A percentile compares a stretch with the other conserved stretches of the same genome.
phyloP scores from a whole-genome alignment of 2,329 filamentous ascomycete genomes.

The Zasmidium cellare region DNA sequence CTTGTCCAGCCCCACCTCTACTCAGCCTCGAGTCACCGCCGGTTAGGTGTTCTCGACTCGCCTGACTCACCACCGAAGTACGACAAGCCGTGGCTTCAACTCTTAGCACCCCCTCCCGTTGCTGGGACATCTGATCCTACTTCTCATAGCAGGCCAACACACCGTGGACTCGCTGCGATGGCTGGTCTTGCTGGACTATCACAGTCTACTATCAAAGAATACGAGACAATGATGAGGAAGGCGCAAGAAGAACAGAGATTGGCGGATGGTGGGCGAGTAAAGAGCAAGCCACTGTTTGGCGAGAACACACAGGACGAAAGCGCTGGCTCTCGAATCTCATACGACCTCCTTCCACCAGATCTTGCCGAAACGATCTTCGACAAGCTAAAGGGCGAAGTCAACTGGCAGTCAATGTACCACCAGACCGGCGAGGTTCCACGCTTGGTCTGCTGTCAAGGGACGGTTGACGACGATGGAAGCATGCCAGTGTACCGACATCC shows the following conservation, averaged over 20 bases:
- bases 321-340: slow-evolving; percentile 72
- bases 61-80: slow-evolving; percentile 7
- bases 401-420: slow-evolving; percentile 91
- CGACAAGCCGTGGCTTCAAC: slow-evolving; percentile 20
- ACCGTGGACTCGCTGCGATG: slow-evolving; percentile 15
- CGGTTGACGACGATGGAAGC: slow-evolving; percentile 70
- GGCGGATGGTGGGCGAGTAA: background rate
- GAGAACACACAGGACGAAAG: slow-evolving; percentile 46
- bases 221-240: slow-evolving; percentile 14
- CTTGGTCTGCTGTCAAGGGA: slow-evolving; percentile 85
- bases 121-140: background rate
- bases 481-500: slow-evolving; percentile 95
- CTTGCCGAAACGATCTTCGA: slow-evolving; percentile 63
- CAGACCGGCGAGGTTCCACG: slow-evolving; percentile 88
- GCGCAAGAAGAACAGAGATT: slow-evolving; percentile 2
- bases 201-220: slow-evolving; percentile 11
- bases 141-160: background rate
- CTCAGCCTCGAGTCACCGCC: slow-evolving; percentile 16
- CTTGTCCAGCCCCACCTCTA: slow-evolving; percentile 18
- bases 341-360: slow-evolving; percentile 63
- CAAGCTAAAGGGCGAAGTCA: slow-evolving; percentile 69
- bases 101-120: slow-evolving; percentile 10
- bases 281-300: slow-evolving; percentile 28
- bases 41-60: slow-evolving; percentile 17
- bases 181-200: slow-evolving; percentile 3